phyloP scores from a whole-genome alignment of 495 filamentous ascomycete species.

The Trichoderma orchidacearum region DNA sequence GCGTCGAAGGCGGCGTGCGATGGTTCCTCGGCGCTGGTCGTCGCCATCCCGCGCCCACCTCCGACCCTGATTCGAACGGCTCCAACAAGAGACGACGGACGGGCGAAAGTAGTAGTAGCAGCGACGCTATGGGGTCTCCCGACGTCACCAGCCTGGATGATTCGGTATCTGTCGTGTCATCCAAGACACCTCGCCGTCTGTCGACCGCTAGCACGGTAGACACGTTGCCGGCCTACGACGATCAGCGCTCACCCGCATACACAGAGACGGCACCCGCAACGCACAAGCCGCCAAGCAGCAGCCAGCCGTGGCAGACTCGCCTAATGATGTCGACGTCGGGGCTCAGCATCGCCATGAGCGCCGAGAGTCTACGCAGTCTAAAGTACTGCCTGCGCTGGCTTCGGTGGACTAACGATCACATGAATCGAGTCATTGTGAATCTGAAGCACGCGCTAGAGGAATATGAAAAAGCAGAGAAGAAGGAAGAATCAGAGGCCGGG shows the following conservation, averaged over 20 bases:
- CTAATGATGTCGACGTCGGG: conserved; percentile 75
- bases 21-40: conserved; percentile 47
- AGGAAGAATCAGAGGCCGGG: conserved; percentile 29
- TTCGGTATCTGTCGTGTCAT: not conserved
- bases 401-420: conserved; percentile 60
- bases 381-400: conserved; percentile 67
- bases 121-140: conserved; percentile 6
- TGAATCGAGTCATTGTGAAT: conserved; percentile 53
- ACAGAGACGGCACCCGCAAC: conserved; percentile 29
- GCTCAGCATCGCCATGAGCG: conserved; percentile 74
- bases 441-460: conserved; percentile 61
- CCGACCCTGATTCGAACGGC: conserved; percentile 29
- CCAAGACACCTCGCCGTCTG: conserved; percentile 14
- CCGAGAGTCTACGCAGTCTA: conserved; percentile 63
- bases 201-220: conserved; percentile 42
- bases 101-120: conserved; percentile 13
- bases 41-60: conserved; percentile 22
- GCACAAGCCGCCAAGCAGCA: conserved; percentile 4
- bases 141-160: not conserved
- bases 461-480: conserved; percentile 41
- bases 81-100: conserved; percentile 55
- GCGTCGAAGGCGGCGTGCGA: conserved; percentile 67
- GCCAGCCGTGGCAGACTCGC: conserved; percentile 51
- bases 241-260: conserved; percentile 57
- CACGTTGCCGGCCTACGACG: conserved; percentile 68